These are phyloP conservation scores for Anthoceros angustus DNA, from an alignment of 225 moss, liverwort and hornwort genomes.

Conservation along the genomic window DNA sequence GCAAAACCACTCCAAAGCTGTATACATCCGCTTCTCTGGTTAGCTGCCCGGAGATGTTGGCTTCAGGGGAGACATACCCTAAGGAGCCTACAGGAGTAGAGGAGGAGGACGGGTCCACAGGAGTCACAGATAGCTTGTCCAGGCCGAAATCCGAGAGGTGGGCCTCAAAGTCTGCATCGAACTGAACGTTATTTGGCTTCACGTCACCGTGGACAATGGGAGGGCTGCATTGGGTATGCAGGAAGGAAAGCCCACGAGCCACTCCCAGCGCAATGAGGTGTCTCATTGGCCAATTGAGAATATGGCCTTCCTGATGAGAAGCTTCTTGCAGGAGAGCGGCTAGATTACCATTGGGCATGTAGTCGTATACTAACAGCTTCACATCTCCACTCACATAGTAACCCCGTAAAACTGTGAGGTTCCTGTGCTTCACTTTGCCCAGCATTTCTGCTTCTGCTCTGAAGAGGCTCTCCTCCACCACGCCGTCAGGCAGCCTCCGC, in stretches of 20 bases:
- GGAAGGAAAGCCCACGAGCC: conserved; percentile 51
- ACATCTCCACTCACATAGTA: conserved; percentile 3
- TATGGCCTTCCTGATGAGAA: conserved; percentile 60
- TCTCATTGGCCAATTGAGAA: conserved; percentile 74
- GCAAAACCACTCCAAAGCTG: conserved; percentile 84
- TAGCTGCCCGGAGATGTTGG: conserved; percentile 53
- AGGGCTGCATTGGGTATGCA: conserved; percentile 57
- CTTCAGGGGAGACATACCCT: conserved; percentile 80
- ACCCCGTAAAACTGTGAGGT: background rate
- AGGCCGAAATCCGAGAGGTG: conserved; percentile 71
- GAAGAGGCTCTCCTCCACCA: conserved; percentile 1
- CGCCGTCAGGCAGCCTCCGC: background rate
- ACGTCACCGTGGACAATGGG: conserved; percentile 75
- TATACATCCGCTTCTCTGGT: conserved; percentile 81
- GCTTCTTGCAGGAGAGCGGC: conserved; percentile 43
- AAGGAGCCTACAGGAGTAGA: conserved; percentile 61
- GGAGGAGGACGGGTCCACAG: conserved; percentile 43
- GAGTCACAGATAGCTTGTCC: conserved; percentile 43
- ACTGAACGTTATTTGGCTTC: conserved; percentile 67
- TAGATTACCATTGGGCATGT: conserved; percentile 4
- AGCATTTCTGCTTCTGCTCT: conserved; percentile 1
- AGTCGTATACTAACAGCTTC: background rate
- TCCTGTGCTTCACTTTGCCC: conserved; percentile 5
- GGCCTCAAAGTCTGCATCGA: conserved; percentile 77
- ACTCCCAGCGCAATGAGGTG: conserved; percentile 68